Evolutionary conservation across 2,329 filamentous ascomycete genomes (phyloP).

Genomic region (Epichloe aotearoae): DNA sequence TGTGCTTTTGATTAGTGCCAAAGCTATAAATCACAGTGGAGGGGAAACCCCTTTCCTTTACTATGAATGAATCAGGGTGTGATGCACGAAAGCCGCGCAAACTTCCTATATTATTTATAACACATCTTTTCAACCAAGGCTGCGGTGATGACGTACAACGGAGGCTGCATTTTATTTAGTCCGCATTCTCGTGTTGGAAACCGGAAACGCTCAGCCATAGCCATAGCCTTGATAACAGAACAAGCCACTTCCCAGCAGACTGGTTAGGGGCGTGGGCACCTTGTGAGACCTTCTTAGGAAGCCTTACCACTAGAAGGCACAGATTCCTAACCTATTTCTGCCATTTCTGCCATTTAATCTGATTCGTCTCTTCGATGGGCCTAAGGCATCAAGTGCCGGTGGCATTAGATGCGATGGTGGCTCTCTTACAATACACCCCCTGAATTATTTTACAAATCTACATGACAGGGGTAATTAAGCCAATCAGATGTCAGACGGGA

Average conservation of each 20-base stretch:
- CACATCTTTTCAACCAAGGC: too few species aligned
- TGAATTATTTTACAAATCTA: too few species aligned
- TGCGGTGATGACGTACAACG: too few species aligned
- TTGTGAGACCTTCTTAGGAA: neutral
- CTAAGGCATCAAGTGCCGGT: neutral
- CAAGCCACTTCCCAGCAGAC: conserved; percentile 2
- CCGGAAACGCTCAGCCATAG: too few species aligned
- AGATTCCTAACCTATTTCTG: neutral
- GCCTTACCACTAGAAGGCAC: neutral
- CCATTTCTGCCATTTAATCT: neutral
- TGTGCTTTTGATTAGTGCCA: too few species aligned
- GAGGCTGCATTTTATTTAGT: neutral
- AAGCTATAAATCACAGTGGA: too few species aligned
- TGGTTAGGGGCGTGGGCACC: neutral
- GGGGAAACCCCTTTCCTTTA: too few species aligned
- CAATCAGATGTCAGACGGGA: too few species aligned
- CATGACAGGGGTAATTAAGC: too few species aligned
- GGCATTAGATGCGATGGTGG: neutral
- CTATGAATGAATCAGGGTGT: too few species aligned
- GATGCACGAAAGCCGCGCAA: too few species aligned
- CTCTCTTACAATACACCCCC: neutral
- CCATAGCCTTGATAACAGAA: neutral
- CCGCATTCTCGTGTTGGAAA: neutral
- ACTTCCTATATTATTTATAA: too few species aligned
- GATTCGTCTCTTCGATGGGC: neutral